Evolutionary conservation across 768 basidiomycete species (phyloP), one percentile per base, ranked within the genome.

Genomic region (Infundibulicybe gibba): DNA sequence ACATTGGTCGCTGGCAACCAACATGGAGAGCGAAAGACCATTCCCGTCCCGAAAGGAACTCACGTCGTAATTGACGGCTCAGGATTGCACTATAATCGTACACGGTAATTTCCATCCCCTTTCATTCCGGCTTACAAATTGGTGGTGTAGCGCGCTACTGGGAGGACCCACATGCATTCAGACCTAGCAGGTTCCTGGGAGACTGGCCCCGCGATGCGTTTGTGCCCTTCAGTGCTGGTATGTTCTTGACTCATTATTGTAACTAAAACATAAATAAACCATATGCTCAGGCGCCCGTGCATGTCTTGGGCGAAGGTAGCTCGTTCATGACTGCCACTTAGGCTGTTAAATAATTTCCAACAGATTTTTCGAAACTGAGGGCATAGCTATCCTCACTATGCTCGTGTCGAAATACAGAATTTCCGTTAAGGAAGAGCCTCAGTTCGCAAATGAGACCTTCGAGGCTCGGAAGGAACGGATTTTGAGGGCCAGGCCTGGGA

Each of bases 151-250:
- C 79, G 20, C 25, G 25, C 8, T 25, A 25, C 25, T 25, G 25
- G 25, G 25, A 25, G 8, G 25, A 25, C 25, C 25, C 25, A 25
- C 25, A 25, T 25, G 25, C 54, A 6, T 82, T 80, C 59, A 68
- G 65, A 35, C 65, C 65, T 21, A 65, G 66, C 19, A 68, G 79
- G 6, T 80, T 80, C 63, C 58, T 79, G 15, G 68, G 65, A 31
- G 72, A 79, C 40, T 81, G 76, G 71, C 69, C 74, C 16, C 65
- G 70, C 31, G 78, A 80, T 52, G 80, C 80, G 0, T 81, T 79
- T 54, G 33, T 77, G 21, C 76, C 79, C 3, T 80, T 80, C 54
- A 76, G 72, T 25, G 25, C 58, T 40, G 76, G 77, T 65, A 44
- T 45, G 61, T 49, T 14, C 16, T n/a, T 32, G 20, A 49, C 15